Base-by-base conservation (phyloP, 305 asterid species). In the Striga hermonthica region DNA sequence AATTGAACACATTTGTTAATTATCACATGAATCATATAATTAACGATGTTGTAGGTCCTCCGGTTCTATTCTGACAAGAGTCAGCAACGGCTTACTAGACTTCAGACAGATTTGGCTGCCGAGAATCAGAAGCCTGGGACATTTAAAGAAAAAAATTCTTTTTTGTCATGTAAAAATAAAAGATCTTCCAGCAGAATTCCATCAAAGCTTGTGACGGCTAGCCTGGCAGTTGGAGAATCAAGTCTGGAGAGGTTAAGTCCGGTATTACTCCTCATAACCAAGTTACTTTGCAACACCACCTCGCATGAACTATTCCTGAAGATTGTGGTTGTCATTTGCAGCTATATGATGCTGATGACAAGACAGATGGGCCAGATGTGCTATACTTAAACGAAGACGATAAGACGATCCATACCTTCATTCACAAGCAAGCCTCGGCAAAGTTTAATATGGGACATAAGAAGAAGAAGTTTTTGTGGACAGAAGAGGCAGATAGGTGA, bases 401-500 rank as follows among this genome's bases (percentile, higher is more conserved):
- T 72, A 75, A 80, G 54, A 77, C 63, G 36, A 73, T 68, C 34
- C 74, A 73, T 64, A 76, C 75, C 57, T 73, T 78, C 72, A 78
- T 85, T 73, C 82, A 70, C 69, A 80, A 79, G 69, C 73, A 66
- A 76, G 86, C 89, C 72, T 72, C 76, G 67, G 82, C 94, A 67
- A 84, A 69, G 72, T 80, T 76, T 75, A 81, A 76, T 60, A 66
- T 83, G 43, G 61, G 75, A 57, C 92, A 87, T 35, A 81, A 65
- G 74, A 85, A 65, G 74, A 85, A 69, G 74, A 85, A 73, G 79
- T 93, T 84, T 82, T 75, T 69, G 14, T 93, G 99, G 99, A 82
- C 89, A 62, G 97, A 90, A 61, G 89, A 80, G 65, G 86, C 88
- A 70, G 99, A 90, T 64, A 90, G 98, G 98, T 93, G 83, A 80